Percentiles rank a stretch among this genome's conserved stretches.
Evolutionary conservation across 352 stramenopile species (phyloP).

Genomic region (Halophytophthora polymorphica): DNA sequence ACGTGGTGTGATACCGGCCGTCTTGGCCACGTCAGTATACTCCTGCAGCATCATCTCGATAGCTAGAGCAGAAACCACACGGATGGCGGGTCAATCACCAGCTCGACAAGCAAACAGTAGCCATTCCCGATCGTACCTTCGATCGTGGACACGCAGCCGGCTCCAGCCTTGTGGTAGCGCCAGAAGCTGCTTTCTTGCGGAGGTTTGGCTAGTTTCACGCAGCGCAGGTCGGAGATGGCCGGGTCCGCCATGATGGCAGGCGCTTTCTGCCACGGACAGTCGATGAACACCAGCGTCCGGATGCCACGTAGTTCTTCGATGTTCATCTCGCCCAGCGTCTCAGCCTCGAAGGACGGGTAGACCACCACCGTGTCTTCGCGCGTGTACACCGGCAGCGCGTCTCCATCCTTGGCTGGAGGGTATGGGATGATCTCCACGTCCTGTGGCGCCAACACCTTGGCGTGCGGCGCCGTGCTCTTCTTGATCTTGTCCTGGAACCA

Average conservation of each 20-base stretch:
- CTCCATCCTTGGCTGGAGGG: conserved; percentile 24
- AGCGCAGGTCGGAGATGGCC: conserved; percentile 49
- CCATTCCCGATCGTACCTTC: conserved; percentile 50
- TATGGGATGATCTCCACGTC: conserved; percentile 74
- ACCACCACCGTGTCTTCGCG: conserved; percentile 65
- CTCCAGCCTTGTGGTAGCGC: conserved; percentile 83
- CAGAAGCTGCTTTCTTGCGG: conserved; percentile 85
- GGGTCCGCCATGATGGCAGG: conserved; percentile 65
- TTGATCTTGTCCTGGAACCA: conserved; percentile 89
- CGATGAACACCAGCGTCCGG: conserved; percentile 82
- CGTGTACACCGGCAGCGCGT: conserved; percentile 43
- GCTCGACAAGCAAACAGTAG: conserved; percentile 4
- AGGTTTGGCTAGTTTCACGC: conserved; percentile 76
- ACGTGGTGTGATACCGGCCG: conserved; percentile 27
- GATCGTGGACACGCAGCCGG: conserved; percentile 86
- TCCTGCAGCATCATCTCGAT: conserved; percentile 84
- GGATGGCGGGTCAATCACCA: background rate
- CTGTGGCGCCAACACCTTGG: conserved; percentile 68
- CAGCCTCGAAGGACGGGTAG: conserved; percentile 72
- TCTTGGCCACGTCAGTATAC: conserved; percentile 45
- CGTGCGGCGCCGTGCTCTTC: conserved; percentile 86
- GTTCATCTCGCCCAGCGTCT: conserved; percentile 60
- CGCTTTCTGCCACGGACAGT: conserved; percentile 86
- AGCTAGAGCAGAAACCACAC: conserved; percentile 30
- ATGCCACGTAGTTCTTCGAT: conserved; percentile 53